Conservation (phyloP, 169 alveolate species). For the Plasmodium sp. region DNA sequence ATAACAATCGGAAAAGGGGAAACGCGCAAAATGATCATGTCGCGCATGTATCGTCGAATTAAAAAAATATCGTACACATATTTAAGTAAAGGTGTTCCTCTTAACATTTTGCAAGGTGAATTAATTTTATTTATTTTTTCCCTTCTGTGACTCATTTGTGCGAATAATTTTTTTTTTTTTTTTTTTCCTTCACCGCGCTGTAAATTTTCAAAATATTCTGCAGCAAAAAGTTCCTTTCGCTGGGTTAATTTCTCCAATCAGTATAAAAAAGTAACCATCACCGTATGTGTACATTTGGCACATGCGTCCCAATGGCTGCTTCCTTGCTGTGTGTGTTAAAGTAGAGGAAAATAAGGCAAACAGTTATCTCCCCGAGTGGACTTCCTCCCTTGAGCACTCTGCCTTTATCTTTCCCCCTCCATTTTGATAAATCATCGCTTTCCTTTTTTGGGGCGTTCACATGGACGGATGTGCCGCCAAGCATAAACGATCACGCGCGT, state of each 20-base stretch:
- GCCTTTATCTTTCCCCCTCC: background rate
- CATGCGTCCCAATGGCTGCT: background rate
- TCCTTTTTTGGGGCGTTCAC: background rate
- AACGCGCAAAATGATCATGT: background rate
- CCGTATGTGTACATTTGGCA: background rate
- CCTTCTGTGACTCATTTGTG: background rate
- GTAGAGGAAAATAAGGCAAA: background rate
- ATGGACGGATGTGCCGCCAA: background rate
- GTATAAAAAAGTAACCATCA: background rate
- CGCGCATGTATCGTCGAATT: background rate
- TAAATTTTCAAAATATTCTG: background rate
- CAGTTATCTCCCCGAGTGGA: background rate
- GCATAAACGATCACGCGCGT: background rate
- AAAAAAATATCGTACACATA: background rate
- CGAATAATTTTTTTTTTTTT: too few species aligned
- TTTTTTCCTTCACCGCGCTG: background rate
- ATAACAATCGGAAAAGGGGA: background rate
- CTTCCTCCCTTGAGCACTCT: background rate
- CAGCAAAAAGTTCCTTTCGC: background rate
- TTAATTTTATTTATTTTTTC: too few species aligned
- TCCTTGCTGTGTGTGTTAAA: background rate
- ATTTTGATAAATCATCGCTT: background rate
- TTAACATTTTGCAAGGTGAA: background rate
- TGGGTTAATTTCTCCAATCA: background rate
- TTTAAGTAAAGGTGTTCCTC: background rate